A percentile compares a stretch with the other conserved stretches of the same genome.
phyloP scores from a whole-genome alignment of 2,329 filamentous ascomycete genomes.

The Periconia macrospinosa region DNA sequence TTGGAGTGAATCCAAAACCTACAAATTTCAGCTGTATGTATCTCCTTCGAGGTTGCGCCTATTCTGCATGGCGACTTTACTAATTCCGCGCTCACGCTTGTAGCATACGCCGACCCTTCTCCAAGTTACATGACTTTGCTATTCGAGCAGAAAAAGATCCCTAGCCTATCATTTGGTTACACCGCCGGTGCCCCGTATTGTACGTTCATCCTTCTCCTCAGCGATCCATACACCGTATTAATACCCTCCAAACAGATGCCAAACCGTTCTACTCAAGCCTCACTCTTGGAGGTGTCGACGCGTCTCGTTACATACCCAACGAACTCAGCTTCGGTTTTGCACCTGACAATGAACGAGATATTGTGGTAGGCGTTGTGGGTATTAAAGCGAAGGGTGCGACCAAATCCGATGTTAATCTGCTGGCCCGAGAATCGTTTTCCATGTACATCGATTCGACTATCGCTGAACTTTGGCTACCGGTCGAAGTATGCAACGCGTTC shows the following conservation, averaged over 20 bases:
- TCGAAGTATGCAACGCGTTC: constrained; percentile 64
- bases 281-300: constrained; percentile 72
- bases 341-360: constrained; percentile 59
- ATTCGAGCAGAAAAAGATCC: constrained; percentile 60
- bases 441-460: constrained; percentile 54
- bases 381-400: constrained; percentile 38
- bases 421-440: constrained; percentile 39
- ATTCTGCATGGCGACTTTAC: too few species aligned
- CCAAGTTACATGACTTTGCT: constrained; percentile 57
- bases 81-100: too few species aligned
- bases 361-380: constrained; percentile 59
- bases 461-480: constrained; percentile 52
- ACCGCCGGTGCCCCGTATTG: constrained; percentile 75
- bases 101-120: constrained; percentile 52
- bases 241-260: constrained; percentile 19
- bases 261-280: constrained; percentile 50
- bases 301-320: constrained; percentile 63
- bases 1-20: constrained; percentile 53
- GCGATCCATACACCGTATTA: neutral
- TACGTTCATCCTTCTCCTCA: constrained; percentile 41
- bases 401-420: constrained; percentile 41
- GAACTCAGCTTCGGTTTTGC: constrained; percentile 60
- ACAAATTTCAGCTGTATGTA: constrained; percentile 50
- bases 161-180: constrained; percentile 74
- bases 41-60: constrained; percentile 12